Conservation (phyloP, 78 protist species). For the Planoprotostelium fungivorum region DNA sequence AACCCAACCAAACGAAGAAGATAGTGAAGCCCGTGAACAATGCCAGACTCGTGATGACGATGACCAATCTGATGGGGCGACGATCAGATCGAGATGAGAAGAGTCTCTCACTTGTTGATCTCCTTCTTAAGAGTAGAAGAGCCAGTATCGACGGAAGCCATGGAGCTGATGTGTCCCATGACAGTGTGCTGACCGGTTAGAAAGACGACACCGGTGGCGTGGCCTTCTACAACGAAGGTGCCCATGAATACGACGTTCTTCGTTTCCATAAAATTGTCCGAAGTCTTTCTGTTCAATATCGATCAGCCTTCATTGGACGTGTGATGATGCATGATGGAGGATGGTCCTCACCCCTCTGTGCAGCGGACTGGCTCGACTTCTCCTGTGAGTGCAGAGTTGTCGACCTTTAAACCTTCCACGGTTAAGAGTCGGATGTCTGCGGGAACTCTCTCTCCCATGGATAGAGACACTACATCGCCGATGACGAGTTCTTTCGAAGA, state of each 20-base stretch:
- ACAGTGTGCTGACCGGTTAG: slow-evolving; percentile 79
- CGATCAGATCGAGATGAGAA: slow-evolving; percentile 59
- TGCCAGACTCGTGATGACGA: slow-evolving; percentile 69
- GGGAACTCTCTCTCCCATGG: slow-evolving; percentile 77
- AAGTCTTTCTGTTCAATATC: neutral
- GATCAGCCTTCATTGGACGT: neutral
- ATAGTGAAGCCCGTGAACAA: slow-evolving; percentile 12
- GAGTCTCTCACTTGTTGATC: slow-evolving; percentile 41
- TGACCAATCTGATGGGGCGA: slow-evolving; percentile 69
- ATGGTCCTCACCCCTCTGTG: neutral
- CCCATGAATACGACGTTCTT: slow-evolving; percentile 62
- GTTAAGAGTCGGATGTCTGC: slow-evolving; percentile 79
- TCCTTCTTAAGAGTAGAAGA: slow-evolving; percentile 15
- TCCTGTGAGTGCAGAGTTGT: slow-evolving; percentile 33
- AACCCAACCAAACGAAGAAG: slow-evolving; percentile 2
- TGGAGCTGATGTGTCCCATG: slow-evolving; percentile 72
- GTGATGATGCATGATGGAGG: neutral
- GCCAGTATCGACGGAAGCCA: slow-evolving; percentile 3
- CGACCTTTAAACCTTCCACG: slow-evolving; percentile 15
- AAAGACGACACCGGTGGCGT: slow-evolving; percentile 30
- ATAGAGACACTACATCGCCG: slow-evolving; percentile 58
- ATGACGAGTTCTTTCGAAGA: slow-evolving; percentile 7
- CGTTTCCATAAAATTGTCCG: slow-evolving; percentile 37
- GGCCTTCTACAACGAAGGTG: slow-evolving; percentile 62
- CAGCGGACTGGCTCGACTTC: slow-evolving; percentile 13